phyloP scores from a whole-genome alignment of 1,284 basidiomycete species.

The Pholiota adiposa region DNA sequence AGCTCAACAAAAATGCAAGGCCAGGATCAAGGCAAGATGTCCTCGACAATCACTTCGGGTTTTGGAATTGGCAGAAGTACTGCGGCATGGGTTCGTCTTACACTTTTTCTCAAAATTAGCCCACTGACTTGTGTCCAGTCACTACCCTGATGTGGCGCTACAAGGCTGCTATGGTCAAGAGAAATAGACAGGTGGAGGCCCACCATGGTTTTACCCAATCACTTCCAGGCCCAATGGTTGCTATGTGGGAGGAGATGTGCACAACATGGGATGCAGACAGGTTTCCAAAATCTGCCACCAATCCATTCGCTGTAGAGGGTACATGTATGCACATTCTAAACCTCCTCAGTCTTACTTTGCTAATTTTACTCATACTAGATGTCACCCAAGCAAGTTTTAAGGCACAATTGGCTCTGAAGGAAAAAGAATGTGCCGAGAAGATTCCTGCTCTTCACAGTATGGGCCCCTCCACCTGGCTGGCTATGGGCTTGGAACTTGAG shows the following conservation, averaged over 20 bases:
- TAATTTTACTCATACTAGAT: not conserved
- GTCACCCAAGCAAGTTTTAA: not conserved
- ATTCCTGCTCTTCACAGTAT: not conserved
- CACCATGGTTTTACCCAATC: not conserved
- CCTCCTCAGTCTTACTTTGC: too few species aligned
- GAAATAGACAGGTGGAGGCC: not conserved
- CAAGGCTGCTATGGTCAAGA: not conserved
- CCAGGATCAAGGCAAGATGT: constrained; percentile 18
- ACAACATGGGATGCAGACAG: not conserved
- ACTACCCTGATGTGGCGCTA: not conserved
- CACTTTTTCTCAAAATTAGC: not conserved
- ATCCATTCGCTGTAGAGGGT: not conserved
- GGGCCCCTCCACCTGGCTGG: not conserved
- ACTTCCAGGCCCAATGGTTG: not conserved
- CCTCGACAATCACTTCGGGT: constrained; percentile 22
- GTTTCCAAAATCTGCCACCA: not conserved
- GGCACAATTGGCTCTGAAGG: not conserved
- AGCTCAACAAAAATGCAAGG: constrained; percentile 21
- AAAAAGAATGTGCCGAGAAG: not conserved
- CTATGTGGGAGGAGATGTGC: not conserved
- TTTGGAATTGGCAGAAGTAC: constrained; percentile 23
- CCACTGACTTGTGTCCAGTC: too few species aligned
- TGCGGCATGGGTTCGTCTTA: not conserved
- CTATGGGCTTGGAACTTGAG: not conserved
- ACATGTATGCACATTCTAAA: not conserved